Conservation (phyloP, 2,329 filamentous ascomycete genomes). For the Clonostachys rosea region DNA sequence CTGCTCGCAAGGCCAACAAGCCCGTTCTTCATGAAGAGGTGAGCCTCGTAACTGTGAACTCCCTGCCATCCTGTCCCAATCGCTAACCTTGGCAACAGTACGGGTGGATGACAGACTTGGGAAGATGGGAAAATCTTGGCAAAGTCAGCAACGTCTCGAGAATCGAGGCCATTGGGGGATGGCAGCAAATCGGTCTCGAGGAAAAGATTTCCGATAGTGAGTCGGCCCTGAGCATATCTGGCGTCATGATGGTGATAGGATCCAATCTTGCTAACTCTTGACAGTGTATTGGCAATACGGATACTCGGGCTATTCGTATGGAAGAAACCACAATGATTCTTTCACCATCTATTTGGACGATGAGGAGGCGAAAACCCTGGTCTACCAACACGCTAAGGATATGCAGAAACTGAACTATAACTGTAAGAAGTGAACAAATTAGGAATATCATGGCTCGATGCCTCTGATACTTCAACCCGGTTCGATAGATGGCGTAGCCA, state of each 20-base stretch:
- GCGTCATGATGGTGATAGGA: too few relatives aligned
- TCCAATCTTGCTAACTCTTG: conserved; percentile 3
- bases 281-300: conserved; percentile 51
- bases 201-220: conserved; percentile 37
- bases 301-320: conserved; percentile 43
- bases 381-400: conserved; percentile 36
- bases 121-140: conserved; percentile 37
- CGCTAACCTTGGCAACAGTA: conserved; percentile 18
- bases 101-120: conserved; percentile 46
- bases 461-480: too few relatives aligned
- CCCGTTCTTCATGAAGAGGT: conserved; percentile 48
- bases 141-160: conserved; percentile 35
- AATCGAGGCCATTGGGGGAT: conserved; percentile 36
- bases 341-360: conserved; percentile 53
- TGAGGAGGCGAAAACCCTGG: conserved; percentile 34
- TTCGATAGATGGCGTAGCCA: too few relatives aligned
- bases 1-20: conserved; percentile 35
- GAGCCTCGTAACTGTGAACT: too few relatives aligned
- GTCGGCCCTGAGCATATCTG: too few relatives aligned
- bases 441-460: too few relatives aligned
- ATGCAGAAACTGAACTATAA: conserved; percentile 19
- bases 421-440: not conserved
- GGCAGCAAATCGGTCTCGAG: conserved; percentile 42
- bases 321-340: conserved; percentile 48
- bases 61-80: too few relatives aligned